Evolutionary conservation across 2,329 filamentous ascomycete genomes (phyloP), one percentile per base, ranked within the genome.

Genomic region (Mycosphaerella arachidis): DNA sequence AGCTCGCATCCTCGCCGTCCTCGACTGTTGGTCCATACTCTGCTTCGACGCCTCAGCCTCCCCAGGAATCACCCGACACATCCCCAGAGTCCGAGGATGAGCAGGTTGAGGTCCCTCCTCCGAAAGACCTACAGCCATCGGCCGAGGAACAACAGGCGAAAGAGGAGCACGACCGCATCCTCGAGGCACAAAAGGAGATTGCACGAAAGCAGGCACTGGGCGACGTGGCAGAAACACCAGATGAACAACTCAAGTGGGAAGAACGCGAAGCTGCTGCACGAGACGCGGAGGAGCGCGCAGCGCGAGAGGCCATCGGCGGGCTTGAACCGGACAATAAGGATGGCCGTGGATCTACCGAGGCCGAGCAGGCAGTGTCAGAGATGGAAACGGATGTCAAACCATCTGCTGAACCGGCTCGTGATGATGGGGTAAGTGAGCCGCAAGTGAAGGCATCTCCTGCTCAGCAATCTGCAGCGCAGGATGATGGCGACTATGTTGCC

Each of bases 1-100:
- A 73, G 51, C 53, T 65, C 9, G 73, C 75, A 7, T 81, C 79
- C 10, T 81, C 78, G 12, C 83, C 84, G 27, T 83, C 79, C 8
- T 93, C 90, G 6, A 92, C 88, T 0, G 77, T 84, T 57, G 85
- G 81, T 33, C 83, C 86, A 1, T 86, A 87, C 67, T 92, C 89
- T 48, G 86, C 86, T 57, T 85, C 87, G 24, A 94, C 90, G 0
- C 88, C 90, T 1, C 83, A 82, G 37, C 81, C 86, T 43, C 83
- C 86, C 30, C 73, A 76, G 51, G 77, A 78, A 59, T 75, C 72
- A 9, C 75, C 76, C 30, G 71, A 71, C 55, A 72, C 70, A 8
- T 71, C 70, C 18, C 70, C 71, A 18, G 69, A 71, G 31, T 72
- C 72, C 3, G 71, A 73, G 37, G 59, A 56, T 48, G 66, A 62